phyloP scores from a whole-genome alignment of 495 filamentous ascomycete species.

The Hamigera avellanea region DNA sequence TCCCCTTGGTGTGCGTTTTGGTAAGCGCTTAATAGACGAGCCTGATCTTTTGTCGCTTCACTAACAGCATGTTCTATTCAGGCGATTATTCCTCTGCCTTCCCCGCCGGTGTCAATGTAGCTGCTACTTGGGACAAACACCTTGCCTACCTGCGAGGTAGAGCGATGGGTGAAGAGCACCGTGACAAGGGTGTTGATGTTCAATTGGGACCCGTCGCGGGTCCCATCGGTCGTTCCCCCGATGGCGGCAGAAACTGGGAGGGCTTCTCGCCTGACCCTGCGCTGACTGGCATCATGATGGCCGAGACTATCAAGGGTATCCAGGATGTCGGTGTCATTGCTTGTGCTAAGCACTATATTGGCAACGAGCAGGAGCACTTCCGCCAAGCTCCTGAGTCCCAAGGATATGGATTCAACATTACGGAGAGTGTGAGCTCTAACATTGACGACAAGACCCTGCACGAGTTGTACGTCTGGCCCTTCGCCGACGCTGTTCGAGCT shows the following conservation, averaged over 20 bases:
- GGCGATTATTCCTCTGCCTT: conserved; percentile 73
- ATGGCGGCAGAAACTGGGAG: conserved; percentile 84
- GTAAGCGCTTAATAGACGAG: conserved; percentile 24
- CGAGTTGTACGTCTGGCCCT: conserved; percentile 87
- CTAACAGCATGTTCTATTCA: conserved; percentile 12
- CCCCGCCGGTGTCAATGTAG: conserved; percentile 68
- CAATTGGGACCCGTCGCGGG: conserved; percentile 85
- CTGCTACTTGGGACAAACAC: conserved; percentile 63
- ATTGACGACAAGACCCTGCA: conserved; percentile 92
- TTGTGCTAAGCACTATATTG: conserved; percentile 72
- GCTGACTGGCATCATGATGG: conserved; percentile 61
- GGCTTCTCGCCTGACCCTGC: conserved; percentile 60
- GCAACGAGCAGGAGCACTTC: conserved; percentile 73
- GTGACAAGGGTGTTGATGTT: conserved; percentile 74
- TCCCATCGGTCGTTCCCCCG: conserved; percentile 62
- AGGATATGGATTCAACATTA: conserved; percentile 52
- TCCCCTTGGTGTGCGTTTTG: conserved; percentile 69
- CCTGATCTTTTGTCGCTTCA: background rate
- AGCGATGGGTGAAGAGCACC: conserved; percentile 72
- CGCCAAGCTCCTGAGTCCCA: conserved; percentile 56
- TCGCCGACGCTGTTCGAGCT: conserved; percentile 61
- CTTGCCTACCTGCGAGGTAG: conserved; percentile 66
- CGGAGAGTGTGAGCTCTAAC: conserved; percentile 61
- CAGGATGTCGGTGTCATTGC: conserved; percentile 75
- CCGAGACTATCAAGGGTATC: conserved; percentile 66